Conservation (phyloP, 1,284 basidiomycete species). For the Ceratobasidium sp. region DNA sequence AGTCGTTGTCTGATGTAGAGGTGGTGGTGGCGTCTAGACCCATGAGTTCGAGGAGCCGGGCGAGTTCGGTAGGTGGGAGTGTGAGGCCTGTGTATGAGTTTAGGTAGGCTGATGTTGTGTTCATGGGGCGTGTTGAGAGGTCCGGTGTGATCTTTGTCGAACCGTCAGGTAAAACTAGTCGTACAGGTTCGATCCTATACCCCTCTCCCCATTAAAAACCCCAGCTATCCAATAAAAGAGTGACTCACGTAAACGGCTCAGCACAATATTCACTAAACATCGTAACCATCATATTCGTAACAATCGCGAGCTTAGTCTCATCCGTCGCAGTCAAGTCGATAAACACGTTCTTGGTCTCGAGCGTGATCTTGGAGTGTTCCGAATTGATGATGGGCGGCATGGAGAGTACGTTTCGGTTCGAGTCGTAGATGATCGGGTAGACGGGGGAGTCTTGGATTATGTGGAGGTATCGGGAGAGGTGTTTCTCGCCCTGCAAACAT, state of each 20-base stretch:
- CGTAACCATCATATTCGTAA: slow-evolving; percentile 91
- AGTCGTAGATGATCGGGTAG: slow-evolving; percentile 98
- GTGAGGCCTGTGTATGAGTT: slow-evolving; percentile 94
- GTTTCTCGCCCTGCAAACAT: slow-evolving; percentile 83
- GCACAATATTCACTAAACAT: slow-evolving; percentile 99
- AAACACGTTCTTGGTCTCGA: slow-evolving; percentile 95
- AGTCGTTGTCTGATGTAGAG: slow-evolving; percentile 53
- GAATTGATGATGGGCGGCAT: slow-evolving; percentile 99
- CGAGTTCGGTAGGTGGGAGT: slow-evolving; percentile 72
- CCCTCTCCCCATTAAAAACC: slow-evolving; percentile 11
- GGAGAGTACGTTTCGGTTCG: slow-evolving; percentile 86
- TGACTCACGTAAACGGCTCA: slow-evolving; percentile 87
- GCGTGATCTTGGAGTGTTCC: slow-evolving; percentile 95
- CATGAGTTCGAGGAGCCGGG: slow-evolving; percentile 82
- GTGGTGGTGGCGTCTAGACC: slow-evolving; percentile 67
- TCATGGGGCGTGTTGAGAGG: slow-evolving; percentile 77
- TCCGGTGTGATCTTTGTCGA: slow-evolving; percentile 83
- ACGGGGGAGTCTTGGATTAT: slow-evolving; percentile 96
- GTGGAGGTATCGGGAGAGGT: slow-evolving; percentile 88
- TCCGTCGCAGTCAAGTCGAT: slow-evolving; percentile 99
- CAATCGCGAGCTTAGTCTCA: slow-evolving; percentile 95
- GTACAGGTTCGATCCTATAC: slow-evolving; percentile 90
- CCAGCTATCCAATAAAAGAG: neutral
- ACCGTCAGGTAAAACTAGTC: slow-evolving; percentile 83
- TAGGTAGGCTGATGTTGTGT: slow-evolving; percentile 90